phyloP scores from a whole-genome alignment of 495 filamentous ascomycete genomes.

The Neurospora sp. region DNA sequence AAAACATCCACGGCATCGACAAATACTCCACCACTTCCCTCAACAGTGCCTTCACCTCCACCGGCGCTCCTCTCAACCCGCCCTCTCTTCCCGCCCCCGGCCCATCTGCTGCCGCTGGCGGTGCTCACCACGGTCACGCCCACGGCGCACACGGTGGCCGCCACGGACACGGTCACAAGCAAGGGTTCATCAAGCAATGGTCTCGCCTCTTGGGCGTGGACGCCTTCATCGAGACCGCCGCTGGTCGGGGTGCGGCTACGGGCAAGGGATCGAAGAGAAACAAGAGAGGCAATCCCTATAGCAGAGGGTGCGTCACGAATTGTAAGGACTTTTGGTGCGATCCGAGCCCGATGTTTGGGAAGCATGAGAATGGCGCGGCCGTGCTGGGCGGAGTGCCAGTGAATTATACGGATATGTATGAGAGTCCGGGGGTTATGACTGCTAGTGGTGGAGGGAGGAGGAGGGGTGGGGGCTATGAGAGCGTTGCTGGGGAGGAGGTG shows the following conservation, averaged over 20 bases:
- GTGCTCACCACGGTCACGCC: constrained; percentile 7
- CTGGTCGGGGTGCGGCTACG: constrained; percentile 46
- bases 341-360: constrained; percentile 68
- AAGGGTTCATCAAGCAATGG: constrained; percentile 67
- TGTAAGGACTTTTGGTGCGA: constrained; percentile 97
- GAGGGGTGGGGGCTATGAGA: constrained; percentile 35
- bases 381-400: constrained; percentile 69
- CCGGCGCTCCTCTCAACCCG: constrained; percentile 57
- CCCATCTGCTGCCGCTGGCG: constrained; percentile 20
- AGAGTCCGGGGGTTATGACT: constrained; percentile 59
- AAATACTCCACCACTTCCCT: constrained; percentile 50
- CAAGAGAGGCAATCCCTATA: constrained; percentile 67
- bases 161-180: constrained; percentile 34
- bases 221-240: constrained; percentile 74
- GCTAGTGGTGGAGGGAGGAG: constrained; percentile 17
- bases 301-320: constrained; percentile 68
- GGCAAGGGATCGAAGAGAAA: constrained; percentile 35
- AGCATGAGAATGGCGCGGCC: constrained; percentile 59
- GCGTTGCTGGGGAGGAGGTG: constrained; percentile 34
- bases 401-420: constrained; percentile 86
- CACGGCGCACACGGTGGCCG: constrained; percentile 19
- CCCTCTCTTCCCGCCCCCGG: constrained; percentile 30
- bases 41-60: constrained; percentile 68
- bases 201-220: constrained; percentile 80
- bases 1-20: constrained; percentile 76